A percentile compares a stretch with the other conserved stretches of the same genome.
These are phyloP conservation scores for Pythium scleroteichum DNA, from an alignment of 352 stramenopile species.

Conservation along the genomic window DNA sequence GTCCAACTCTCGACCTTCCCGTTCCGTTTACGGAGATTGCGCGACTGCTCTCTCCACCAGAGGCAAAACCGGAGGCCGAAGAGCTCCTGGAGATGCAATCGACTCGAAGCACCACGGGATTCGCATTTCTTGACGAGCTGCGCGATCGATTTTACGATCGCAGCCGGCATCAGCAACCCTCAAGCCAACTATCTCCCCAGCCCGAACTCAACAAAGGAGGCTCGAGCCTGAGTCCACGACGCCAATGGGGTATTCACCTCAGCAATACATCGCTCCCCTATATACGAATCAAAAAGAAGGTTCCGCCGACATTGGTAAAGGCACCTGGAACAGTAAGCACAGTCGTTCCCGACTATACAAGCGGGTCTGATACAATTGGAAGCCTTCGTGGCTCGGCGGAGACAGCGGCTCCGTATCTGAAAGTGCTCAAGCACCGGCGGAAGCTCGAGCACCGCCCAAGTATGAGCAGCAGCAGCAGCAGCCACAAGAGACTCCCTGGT, in stretches of 20 bases:
- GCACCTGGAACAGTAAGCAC: slow-evolving; percentile 13
- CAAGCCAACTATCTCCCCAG: background rate
- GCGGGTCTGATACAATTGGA: slow-evolving; percentile 4
- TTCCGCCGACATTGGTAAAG: slow-evolving; percentile 24
- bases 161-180: slow-evolving; percentile 1
- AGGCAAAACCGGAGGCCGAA: background rate
- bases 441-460: slow-evolving; percentile 21
- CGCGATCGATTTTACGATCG: slow-evolving; percentile 33
- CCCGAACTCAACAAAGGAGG: background rate
- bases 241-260: slow-evolving; percentile 61
- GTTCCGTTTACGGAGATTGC: slow-evolving; percentile 17
- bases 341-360: slow-evolving; percentile 3
- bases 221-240: slow-evolving; percentile 20
- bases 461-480: slow-evolving; percentile 15
- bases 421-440: slow-evolving; percentile 72
- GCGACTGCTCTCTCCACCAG: slow-evolving; percentile 9
- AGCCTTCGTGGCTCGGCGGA: slow-evolving; percentile 12
- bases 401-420: slow-evolving; percentile 60
- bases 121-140: slow-evolving; percentile 37
- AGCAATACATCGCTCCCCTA: slow-evolving; percentile 62
- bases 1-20: slow-evolving; percentile 9
- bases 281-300: slow-evolving; percentile 72
- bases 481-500: slow-evolving; percentile 17
- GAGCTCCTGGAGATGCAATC: slow-evolving; percentile 11
- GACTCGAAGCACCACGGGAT: slow-evolving; percentile 14